Conservation (phyloP, 2,329 filamentous ascomycete genomes). For the Colletotrichum sp. region DNA sequence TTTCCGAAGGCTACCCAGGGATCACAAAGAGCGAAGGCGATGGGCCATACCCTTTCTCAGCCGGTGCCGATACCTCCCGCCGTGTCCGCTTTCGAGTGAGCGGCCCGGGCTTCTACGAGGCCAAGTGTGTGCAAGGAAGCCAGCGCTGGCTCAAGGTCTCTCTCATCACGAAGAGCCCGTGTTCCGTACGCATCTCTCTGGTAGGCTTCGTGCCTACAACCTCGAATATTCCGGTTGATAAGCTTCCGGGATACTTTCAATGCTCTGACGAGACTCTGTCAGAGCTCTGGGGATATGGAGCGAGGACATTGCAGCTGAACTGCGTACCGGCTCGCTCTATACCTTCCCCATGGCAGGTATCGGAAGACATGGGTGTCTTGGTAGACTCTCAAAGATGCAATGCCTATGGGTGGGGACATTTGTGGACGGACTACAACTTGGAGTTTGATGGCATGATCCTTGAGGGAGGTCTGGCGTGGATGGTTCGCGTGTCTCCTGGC, state of each 20-base stretch:
- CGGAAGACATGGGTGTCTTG: neutral
- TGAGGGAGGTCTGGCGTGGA: neutral
- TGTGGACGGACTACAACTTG: neutral
- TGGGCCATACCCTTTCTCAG: neutral
- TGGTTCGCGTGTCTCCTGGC: neutral
- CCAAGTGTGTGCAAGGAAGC: neutral
- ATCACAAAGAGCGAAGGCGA: neutral
- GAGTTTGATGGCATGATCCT: neutral
- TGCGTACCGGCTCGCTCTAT: neutral
- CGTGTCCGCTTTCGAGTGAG: neutral
- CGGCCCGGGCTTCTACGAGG: neutral
- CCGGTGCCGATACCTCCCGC: neutral
- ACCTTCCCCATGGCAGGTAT: neutral
- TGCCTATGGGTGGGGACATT: neutral
- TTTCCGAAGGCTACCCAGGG: neutral
- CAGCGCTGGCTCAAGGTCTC: neutral
- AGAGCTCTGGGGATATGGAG: neutral
- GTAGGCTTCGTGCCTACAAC: neutral
- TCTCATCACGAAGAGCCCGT: neutral
- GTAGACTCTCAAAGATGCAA: neutral
- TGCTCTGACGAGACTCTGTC: neutral
- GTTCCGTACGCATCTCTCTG: neutral
- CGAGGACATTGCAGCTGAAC: neutral
- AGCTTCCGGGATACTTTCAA: neutral
- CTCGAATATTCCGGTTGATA: neutral